phyloP scores from a whole-genome alignment of 352 stramenopile genomes.

The Globisporangium perplexum region DNA sequence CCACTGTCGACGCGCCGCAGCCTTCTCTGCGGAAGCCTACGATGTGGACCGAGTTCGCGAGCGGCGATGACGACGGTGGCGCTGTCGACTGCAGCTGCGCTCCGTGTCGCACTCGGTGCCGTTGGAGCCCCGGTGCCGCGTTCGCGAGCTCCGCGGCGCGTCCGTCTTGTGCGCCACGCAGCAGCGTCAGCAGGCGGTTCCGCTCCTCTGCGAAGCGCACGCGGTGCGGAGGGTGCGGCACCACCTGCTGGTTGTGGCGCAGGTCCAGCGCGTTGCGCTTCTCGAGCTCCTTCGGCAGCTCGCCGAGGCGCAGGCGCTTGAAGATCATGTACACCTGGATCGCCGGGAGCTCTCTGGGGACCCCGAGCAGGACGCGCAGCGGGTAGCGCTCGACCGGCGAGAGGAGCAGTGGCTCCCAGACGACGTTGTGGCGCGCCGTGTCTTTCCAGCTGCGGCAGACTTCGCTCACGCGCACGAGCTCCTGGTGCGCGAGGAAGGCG shows the following conservation, averaged over 20 bases:
- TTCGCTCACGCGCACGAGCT: conserved; percentile 37
- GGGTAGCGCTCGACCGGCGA: conserved; percentile 58
- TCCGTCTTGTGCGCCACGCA: conserved; percentile 4
- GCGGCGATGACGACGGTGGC: background rate
- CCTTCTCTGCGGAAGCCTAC: background rate
- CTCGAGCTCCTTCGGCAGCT: conserved; percentile 12
- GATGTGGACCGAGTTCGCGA: conserved; percentile 8
- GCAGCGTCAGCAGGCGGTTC: conserved; percentile 10
- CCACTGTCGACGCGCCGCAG: background rate
- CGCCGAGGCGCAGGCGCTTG: conserved; percentile 32
- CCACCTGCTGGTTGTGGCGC: background rate
- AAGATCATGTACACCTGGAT: conserved; percentile 79
- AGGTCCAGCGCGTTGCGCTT: background rate
- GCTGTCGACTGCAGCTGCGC: background rate
- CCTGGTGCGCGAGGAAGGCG: conserved; percentile 36
- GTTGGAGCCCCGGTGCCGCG: background rate
- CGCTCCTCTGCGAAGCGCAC: conserved; percentile 10
- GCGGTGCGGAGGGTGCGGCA: background rate
- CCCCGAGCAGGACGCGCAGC: conserved; percentile 47
- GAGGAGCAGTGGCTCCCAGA: conserved; percentile 64
- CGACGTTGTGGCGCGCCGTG: conserved; percentile 43
- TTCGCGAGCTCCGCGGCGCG: background rate
- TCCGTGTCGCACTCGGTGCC: background rate
- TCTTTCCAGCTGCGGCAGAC: conserved; percentile 56
- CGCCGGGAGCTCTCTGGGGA: conserved; percentile 36